Base-by-base conservation (phyloP, 2,329 filamentous ascomycete genomes). In the Nigrospora sphaerica region DNA sequence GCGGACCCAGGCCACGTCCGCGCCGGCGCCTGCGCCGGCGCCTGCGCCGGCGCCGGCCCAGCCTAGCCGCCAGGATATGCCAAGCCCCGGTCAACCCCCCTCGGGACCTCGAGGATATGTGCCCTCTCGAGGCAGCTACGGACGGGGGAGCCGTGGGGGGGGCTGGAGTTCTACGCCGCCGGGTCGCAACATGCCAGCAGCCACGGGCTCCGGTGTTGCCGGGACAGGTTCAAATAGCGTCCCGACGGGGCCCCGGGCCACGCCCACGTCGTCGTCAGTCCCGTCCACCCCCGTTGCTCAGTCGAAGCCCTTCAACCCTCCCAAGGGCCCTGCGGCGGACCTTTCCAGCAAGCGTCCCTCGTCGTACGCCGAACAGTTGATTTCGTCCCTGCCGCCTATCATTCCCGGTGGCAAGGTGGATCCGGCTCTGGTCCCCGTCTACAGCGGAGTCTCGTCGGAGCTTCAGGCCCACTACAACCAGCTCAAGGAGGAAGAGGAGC, bases 401-500 rank as follows among this genome's bases (percentile, higher is more conserved):
- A 58, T 81, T 13, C 72, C 75, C 0, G 76, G 77, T 34, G 78
- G 78, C 28, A 79, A 78, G 52, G 57, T 77, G 17, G 77, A 80
- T 49, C 68, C 72, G 1, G 59, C 65, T 16, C 64, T 72, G 54
- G 58, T 68, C 2, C 67, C 74, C 2, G 54, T 75, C 37, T 60
- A 61, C 9, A 66, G 67, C 1, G 74, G 77, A 14, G 71, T 80
- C 19, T 68, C 72, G 32, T 71, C 72, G 12, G 78, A 81, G 38
- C 62, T 79, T 14, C 75, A 79, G 50, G 59, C 69, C n/a, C 75
- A 79, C 57, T 73, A 71, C 52, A 66, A 69, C 32, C 75, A 75
- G 48, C 66, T 81, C 12, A 70, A 69, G 48, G 77, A 80, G 35
- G 78, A 82, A 39, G 78, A 81, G 55, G 78, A 81, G 58, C 73